Evolutionary conservation across 768 basidiomycete species (phyloP).

Genomic region (Kwoniella europaea): DNA sequence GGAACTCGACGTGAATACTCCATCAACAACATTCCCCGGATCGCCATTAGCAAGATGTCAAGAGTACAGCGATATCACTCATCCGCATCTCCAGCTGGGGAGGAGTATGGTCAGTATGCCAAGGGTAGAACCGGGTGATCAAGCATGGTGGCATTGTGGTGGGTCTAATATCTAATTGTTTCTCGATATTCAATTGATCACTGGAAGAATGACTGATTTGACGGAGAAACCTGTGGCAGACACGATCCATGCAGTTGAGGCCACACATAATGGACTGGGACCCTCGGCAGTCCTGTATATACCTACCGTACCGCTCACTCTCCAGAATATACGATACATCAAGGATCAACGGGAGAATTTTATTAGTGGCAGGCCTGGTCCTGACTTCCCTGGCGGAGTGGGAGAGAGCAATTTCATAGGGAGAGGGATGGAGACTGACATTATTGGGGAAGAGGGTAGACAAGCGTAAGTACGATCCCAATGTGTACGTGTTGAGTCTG

Average conservation of each 20-base stretch:
- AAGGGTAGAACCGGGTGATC: conserved; percentile 70
- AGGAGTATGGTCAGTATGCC: conserved; percentile 69
- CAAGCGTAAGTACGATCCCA: conserved; percentile 47
- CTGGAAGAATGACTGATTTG: no score
- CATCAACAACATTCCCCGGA: conserved; percentile 65
- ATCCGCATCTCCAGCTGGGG: conserved; percentile 68
- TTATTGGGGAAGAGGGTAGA: conserved; percentile 57
- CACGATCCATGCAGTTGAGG: conserved; percentile 54
- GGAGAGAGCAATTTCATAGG: conserved; percentile 61
- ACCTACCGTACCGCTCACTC: conserved; percentile 53
- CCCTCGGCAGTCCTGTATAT: conserved; percentile 56
- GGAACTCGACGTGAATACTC: conserved; percentile 62
- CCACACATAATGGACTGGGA: conserved; percentile 41
- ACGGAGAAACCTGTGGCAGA: conserved; percentile 27
- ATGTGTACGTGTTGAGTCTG: not conserved
- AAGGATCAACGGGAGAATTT: conserved; percentile 69
- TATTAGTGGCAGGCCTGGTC: conserved; percentile 67
- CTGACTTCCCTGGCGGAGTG: conserved; percentile 68
- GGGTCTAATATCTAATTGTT: not conserved
- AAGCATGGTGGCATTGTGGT: conserved; percentile 60
- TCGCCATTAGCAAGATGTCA: conserved; percentile 65
- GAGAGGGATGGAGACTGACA: conserved; percentile 61
- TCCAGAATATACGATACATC: conserved; percentile 62
- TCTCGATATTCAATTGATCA: no score
- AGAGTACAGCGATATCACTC: conserved; percentile 65